Evolutionary conservation across 2,329 filamentous ascomycete genomes (phyloP), one percentile per base, ranked within the genome.

Genomic region (Alternaria viburni): DNA sequence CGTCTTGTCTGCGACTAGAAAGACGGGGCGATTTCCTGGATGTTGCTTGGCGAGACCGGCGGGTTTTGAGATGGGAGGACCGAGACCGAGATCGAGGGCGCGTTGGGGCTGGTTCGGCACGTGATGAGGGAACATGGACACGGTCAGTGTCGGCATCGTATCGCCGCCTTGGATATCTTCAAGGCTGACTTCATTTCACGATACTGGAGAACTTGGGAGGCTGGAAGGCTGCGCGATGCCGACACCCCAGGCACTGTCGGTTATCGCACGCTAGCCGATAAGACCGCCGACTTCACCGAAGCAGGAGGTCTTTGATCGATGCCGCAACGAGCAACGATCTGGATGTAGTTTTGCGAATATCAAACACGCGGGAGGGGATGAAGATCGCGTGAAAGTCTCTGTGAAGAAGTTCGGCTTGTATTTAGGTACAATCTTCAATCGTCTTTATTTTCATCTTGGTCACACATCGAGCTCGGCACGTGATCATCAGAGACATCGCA

Each of bases 401-500:
- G 0, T 10, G 1, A 11, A 51, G 0, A 8, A 36, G 5, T 36
- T 17, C 1, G 28, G 32, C 2, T 17, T 1, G 17, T n/a, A 32
- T 23, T 5, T 23, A 23, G 21, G 21, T 23, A 23, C 5, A 6
- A 23, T 23, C 21, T 6, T 23, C 21, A 23, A 9, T 23, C 1
- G 1, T 1, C 13, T 23, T 0, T 13, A 2, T 2, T 51, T n/a
- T 4, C 13, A 2, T 51, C 28, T 51, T 1, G 15, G 8, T 13
- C 15, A 51, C 1, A 0, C 43, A 13, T 0, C 0, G n/a, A n/a
- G n/a, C n/a, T 21, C 6, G 43, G 0, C 43, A 17, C 43, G 43
- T 21, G 43, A 13, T 1, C 43, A 21, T 6, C 3, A 1, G 5
- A 13, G 43, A 45, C 43, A 8, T 12, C 11, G 6, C 19, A 11